Evolutionary conservation across 2,329 filamentous ascomycete species (phyloP), one percentile per base, ranked within the genome.

Genomic region (Aureobasidium uvarum): DNA sequence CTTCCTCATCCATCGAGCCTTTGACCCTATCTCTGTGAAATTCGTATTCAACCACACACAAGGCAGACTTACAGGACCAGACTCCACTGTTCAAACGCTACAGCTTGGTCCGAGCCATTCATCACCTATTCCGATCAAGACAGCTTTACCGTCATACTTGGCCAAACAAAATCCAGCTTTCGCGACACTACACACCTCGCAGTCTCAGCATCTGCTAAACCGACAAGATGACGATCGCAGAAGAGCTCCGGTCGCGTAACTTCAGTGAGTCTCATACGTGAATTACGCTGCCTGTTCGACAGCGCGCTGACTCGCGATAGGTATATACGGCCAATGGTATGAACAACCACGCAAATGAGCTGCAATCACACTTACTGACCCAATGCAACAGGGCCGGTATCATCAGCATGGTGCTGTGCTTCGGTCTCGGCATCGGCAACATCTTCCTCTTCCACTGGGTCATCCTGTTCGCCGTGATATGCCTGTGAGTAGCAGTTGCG

Each of bases 271-370:
- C 55, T 43, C 65, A 51, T 55, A 51, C 36, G 50, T 62, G 36
- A 46, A 25, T 41, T 36, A 14, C 33, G 54, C 67, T 67, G 65
- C 67, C 52, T 60, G 31, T 43, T 41, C 18, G 54, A 59, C 65
- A 38, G 39, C 25, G 43, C 41, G 63, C 66, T 67, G 46, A 66
- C 46, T 43, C 33, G 50, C 38, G 68, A 41, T 65, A 88, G 85
- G 85, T 78, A 88, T 88, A 76, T 88, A 88, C 75, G 86, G 85
- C 71, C 86, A 88, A 86, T 88, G 86, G 85, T 88, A 74, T 77
- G 83, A 82, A 64, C 20, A 5, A 23, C 13, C 41, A 59, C 25
- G 16, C 28, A 58, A 23, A 31, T 36, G 25, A 52, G 50, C 23
- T 38, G 50, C 13, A 45, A 48, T 68, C 45, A 70, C 72, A 46